Conservation (phyloP, 1,284 basidiomycete species). For the Moniliophthora roreri region DNA sequence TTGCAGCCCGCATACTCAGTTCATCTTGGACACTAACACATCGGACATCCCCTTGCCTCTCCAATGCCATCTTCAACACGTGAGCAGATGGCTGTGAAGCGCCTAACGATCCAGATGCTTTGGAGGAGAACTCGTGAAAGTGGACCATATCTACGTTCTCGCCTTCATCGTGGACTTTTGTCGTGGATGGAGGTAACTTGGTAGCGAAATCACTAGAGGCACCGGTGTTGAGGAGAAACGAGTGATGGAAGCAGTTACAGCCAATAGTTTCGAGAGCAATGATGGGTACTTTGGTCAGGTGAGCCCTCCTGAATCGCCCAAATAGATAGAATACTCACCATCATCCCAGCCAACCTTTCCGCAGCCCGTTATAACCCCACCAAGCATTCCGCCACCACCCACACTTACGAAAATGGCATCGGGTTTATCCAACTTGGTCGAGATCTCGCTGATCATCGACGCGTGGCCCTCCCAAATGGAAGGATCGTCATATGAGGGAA, state of each 20-base stretch:
- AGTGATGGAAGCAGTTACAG: constrained; percentile 72
- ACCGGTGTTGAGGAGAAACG: constrained; percentile 54
- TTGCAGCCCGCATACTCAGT: constrained; percentile 59
- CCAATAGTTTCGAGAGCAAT: constrained; percentile 73
- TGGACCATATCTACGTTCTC: constrained; percentile 53
- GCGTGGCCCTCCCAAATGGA: constrained; percentile 72
- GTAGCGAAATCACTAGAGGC: constrained; percentile 20
- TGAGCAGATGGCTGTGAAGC: constrained; percentile 61
- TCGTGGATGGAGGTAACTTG: constrained; percentile 36
- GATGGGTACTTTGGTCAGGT: constrained; percentile 50
- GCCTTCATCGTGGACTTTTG: constrained; percentile 35
- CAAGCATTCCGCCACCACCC: constrained; percentile 70
- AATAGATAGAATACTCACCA: constrained; percentile 39
- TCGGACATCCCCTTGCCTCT: constrained; percentile 51
- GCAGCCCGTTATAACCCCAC: constrained; percentile 68
- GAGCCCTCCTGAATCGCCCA: background rate
- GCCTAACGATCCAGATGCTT: constrained; percentile 66
- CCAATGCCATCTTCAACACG: constrained; percentile 62
- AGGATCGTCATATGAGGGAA: constrained; percentile 69
- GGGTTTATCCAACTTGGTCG: constrained; percentile 54
- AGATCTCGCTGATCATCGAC: constrained; percentile 66
- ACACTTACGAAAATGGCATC: constrained; percentile 76
- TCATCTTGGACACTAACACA: constrained; percentile 66
- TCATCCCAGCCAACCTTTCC: constrained; percentile 61
- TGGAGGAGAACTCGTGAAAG: constrained; percentile 56